Conservation (phyloP, 2,329 filamentous ascomycete genomes). For the Fusarium duplospermum region DNA sequence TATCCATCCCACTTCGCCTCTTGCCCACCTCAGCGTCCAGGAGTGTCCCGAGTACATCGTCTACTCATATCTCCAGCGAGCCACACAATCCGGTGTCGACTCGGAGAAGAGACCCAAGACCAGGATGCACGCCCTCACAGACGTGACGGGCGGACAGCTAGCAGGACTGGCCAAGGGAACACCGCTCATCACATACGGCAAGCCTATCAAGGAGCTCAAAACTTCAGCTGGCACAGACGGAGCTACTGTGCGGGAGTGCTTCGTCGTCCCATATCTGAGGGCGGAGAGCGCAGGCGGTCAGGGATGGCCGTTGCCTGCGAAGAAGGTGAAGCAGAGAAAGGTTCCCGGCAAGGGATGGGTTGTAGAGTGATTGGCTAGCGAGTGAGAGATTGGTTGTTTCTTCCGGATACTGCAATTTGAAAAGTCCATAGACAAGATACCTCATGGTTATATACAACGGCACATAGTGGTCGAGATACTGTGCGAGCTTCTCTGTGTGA, state of each 20-base stretch:
- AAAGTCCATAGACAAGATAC: slow-evolving; percentile 39
- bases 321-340: slow-evolving; percentile 84
- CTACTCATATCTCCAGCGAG: slow-evolving; percentile 85
- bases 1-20: slow-evolving; percentile 85
- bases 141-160: slow-evolving; percentile 80
- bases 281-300: slow-evolving; percentile 74
- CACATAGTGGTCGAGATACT: background rate
- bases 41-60: slow-evolving; percentile 90
- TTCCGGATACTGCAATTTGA: slow-evolving; percentile 12
- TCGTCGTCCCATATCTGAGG: slow-evolving; percentile 82
- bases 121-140: slow-evolving; percentile 88
- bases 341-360: slow-evolving; percentile 80
- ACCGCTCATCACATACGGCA: slow-evolving; percentile 84
- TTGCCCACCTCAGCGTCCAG: slow-evolving; percentile 74
- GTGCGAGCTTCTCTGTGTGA: background rate
- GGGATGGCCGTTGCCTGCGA: slow-evolving; percentile 88
- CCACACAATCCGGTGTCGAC: slow-evolving; percentile 62
- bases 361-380: slow-evolving; percentile 60
- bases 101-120: slow-evolving; percentile 74
- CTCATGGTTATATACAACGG: slow-evolving; percentile 23
- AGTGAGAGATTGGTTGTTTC: background rate
- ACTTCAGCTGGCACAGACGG: slow-evolving; percentile 52
- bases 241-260: slow-evolving; percentile 74
- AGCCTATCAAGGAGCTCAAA: slow-evolving; percentile 87
- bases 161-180: slow-evolving; percentile 85